These are phyloP conservation scores for Cadophora sp. DNA, from an alignment of 2,329 filamentous ascomycete species.

Conservation along the genomic window DNA sequence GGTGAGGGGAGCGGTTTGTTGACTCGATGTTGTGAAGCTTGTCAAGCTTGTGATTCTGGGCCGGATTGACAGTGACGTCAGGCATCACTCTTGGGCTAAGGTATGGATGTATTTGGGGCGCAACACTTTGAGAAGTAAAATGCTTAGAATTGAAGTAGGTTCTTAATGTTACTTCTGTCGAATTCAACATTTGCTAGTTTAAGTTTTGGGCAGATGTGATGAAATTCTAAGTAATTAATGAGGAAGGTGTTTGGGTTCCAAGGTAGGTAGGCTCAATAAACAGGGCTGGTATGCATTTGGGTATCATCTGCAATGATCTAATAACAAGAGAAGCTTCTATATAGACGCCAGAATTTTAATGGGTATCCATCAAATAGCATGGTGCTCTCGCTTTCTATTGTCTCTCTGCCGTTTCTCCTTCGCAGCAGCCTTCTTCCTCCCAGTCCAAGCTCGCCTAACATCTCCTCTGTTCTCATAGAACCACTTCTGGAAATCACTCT, in stretches of 20 bases:
- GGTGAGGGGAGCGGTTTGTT: not conserved
- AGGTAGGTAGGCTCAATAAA: not conserved
- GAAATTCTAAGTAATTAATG: too few species aligned
- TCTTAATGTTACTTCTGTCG: too few species aligned
- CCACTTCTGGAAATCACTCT: conserved; percentile 66
- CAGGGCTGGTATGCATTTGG: not conserved
- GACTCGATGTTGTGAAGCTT: conserved; percentile 9
- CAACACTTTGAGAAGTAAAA: not conserved
- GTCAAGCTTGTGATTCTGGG: conserved; percentile 20
- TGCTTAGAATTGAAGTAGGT: too few species aligned
- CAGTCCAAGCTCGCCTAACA: conserved; percentile 71
- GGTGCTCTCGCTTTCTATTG: conserved; percentile 59
- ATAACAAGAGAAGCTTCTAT: not conserved
- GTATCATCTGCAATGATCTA: conserved; percentile 20
- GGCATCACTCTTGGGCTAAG: conserved; percentile 1
- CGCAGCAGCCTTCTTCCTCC: conserved; percentile 63
- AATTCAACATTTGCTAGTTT: too few species aligned
- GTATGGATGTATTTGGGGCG: not conserved
- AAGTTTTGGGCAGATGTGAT: too few species aligned
- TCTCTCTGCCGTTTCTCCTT: conserved; percentile 74
- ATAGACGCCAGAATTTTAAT: not conserved
- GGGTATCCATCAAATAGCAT: conserved; percentile 27
- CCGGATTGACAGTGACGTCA: conserved; percentile 20
- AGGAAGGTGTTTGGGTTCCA: too few species aligned
- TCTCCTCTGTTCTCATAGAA: conserved; percentile 73